Evolutionary conservation across 2,329 filamentous ascomycete genomes (phyloP), one percentile per base, ranked within the genome.

Genomic region (Pyrenophora graminea): DNA sequence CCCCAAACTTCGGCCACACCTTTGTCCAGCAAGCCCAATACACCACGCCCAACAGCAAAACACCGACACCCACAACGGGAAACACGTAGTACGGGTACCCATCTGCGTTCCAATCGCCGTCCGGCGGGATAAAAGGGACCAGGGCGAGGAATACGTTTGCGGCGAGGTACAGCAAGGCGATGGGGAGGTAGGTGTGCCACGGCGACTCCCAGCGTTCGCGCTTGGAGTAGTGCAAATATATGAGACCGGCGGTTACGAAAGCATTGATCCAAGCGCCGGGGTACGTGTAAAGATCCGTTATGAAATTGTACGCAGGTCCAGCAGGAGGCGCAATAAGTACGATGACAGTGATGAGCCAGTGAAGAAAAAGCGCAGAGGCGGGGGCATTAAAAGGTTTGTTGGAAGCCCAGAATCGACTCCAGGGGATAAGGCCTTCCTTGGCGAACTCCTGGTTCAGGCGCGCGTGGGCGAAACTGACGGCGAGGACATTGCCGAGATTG

Each of bases 241-340:
- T 69, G 37, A 73, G 67, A 15, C 70, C 71, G 1, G 67, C 68
- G 4, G 61, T 61, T 6, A 72, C 69, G 45, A 71, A 72, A n/a
- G 58, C 66, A 37, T 72, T 72, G 61, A 73, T 72, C 66, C 68
- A 72, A 8, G 69, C 63, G 5, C 69, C 69, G 1, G 70, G 70
- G 52, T 73, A 72, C 7, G 68, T 70, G 49, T 73, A 70, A 39
- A 86, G 67, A 55, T 84, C 81, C 42, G 83, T 77, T 34, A 86
- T 80, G 62, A 89, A 89, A 70, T 85, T 86, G 69, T 89, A 89
- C 0, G 86, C 85, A 13, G 85, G 80, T 0, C 86, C 86, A 0
- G 85, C 82, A 0, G 87, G 87, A 1, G 86, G 86, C 0, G 85
- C 86, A 3, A 88, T 69, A 27, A 90, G 79, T 10, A 89, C 79